These are phyloP conservation scores for apple (Malus domestica) DNA, from an alignment of 306 rosid genomes.

Conservation along the genomic window ASM211411v1 NC_041800.1:28800233-28800732, in stretches of 20 bases:
- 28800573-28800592: neutral
- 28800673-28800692: neutral
- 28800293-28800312: neutral
- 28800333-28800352: constrained; percentile 3
- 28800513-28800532: constrained; percentile 91
- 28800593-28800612: neutral
- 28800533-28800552: constrained; percentile 80
- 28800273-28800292: neutral
- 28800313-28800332: neutral
- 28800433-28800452: neutral
- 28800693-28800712: neutral
- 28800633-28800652: neutral
- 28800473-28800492: constrained; percentile 59
- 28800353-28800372: neutral
- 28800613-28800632: neutral
- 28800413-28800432: neutral
- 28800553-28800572: constrained; percentile 71
- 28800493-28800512: constrained; percentile 96
- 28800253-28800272: neutral
- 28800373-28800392: constrained; percentile 15
- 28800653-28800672: neutral
- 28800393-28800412: neutral
- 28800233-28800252: neutral
- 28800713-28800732: constrained; percentile 2
- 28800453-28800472: neutral